Conservation (phyloP, 805 yeast genomes). For the Pichia exigua region DNA sequence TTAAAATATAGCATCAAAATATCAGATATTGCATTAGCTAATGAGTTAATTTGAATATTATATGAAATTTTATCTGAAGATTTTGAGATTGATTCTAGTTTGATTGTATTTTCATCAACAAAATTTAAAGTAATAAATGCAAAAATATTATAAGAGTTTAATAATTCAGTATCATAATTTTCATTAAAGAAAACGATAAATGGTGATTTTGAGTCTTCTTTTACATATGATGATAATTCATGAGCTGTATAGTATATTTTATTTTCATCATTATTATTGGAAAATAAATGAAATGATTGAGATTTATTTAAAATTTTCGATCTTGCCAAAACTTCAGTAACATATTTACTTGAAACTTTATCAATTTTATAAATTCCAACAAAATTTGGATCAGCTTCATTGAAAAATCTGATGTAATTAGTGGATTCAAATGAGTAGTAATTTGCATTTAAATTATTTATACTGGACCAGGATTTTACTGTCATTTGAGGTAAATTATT, state of each 20-base stretch:
- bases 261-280: conserved; percentile 24
- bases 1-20: conserved; percentile 32
- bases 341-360: conserved; percentile 27
- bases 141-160: conserved; percentile 20
- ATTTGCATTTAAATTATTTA: conserved; percentile 47
- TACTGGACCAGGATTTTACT: conserved; percentile 61
- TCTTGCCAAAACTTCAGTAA: conserved; percentile 54
- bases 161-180: conserved; percentile 32
- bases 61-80: conserved; percentile 17
- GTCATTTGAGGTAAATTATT: conserved; percentile 55
- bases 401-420: conserved; percentile 22
- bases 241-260: conserved; percentile 65
- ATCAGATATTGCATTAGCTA: conserved; percentile 31
- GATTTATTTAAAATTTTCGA: conserved; percentile 69
- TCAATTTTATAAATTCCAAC: conserved; percentile 20
- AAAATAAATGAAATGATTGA: conserved; percentile 82
- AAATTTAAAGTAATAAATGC: conserved; percentile 21
- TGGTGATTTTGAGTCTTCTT: conserved; percentile 53
- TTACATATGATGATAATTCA: conserved; percentile 40
- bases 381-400: conserved; percentile 12
- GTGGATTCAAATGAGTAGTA: conserved; percentile 28
- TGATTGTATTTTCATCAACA: conserved; percentile 14
- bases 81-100: conserved; percentile 22
- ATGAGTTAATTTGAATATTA: conserved; percentile 25
- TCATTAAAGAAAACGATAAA: conserved; percentile 61